These are phyloP conservation scores for Alternaria ventricosa DNA, from an alignment of 2,329 filamentous ascomycete species.

Conservation along the genomic window DNA sequence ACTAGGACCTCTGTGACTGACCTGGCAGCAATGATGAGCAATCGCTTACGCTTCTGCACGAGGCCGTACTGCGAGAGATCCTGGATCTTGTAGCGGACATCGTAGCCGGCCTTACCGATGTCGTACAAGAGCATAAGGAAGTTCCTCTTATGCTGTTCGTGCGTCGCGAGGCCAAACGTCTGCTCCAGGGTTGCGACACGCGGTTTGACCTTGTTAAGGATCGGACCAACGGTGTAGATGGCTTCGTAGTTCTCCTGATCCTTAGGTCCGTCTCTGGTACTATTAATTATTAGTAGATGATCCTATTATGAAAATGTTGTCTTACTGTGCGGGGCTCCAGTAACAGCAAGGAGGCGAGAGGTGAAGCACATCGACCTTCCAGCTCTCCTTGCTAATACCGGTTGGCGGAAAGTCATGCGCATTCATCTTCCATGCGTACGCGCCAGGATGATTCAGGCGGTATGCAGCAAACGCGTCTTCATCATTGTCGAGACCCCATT, in stretches of 20 bases:
- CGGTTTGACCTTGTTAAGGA: constrained; percentile 21
- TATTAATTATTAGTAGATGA: constrained; percentile 1
- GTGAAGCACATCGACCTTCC: constrained; percentile 24
- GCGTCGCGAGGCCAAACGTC: constrained; percentile 14
- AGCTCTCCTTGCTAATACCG: not conserved
- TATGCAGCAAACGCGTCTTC: constrained; percentile 20
- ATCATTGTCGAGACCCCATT: constrained; percentile 28
- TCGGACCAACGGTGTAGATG: constrained; percentile 19
- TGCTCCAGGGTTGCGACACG: constrained; percentile 26
- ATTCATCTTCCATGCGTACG: constrained; percentile 11
- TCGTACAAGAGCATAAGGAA: constrained; percentile 23
- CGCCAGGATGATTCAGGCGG: constrained; percentile 14
- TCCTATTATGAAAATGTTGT: not conserved
- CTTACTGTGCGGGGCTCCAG: constrained; percentile 28
- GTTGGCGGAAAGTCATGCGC: constrained; percentile 21
- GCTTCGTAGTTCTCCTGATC: constrained; percentile 32
- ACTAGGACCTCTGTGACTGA: no score
- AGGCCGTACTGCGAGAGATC: constrained; percentile 37
- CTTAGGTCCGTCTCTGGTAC: constrained; percentile 22
- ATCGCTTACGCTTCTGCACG: constrained; percentile 30
- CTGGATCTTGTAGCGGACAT: constrained; percentile 29
- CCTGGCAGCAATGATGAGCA: constrained; percentile 38
- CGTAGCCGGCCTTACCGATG: constrained; percentile 27
- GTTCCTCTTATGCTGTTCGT: constrained; percentile 9
- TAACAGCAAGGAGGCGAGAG: constrained; percentile 27